Evolutionary conservation across 1,139 yeast species (phyloP).

Genomic region (Yamadazyma atlantica): DNA sequence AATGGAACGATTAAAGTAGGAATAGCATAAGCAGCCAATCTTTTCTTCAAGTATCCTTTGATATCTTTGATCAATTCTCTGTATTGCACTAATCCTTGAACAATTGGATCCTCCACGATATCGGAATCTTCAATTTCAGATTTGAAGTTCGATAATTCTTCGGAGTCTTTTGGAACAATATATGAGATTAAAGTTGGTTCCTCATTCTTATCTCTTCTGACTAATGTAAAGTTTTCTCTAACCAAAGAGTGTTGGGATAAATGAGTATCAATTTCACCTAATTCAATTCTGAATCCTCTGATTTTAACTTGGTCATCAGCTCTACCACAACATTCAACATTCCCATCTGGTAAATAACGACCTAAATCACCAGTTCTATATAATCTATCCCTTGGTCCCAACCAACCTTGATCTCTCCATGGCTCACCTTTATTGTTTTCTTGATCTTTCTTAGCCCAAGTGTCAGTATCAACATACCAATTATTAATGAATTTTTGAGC

Average conservation of each 20-base stretch:
- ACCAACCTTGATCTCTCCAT: slow-evolving; percentile 82
- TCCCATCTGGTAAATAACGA: slow-evolving; percentile 93
- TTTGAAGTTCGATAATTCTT: slow-evolving; percentile 54
- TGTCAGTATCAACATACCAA: slow-evolving; percentile 73
- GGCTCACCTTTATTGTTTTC: slow-evolving; percentile 37
- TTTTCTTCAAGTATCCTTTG: slow-evolving; percentile 76
- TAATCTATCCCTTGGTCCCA: slow-evolving; percentile 91
- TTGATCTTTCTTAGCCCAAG: slow-evolving; percentile 61
- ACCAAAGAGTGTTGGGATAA: slow-evolving; percentile 89
- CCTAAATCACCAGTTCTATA: slow-evolving; percentile 98
- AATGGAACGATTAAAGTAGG: slow-evolving; percentile 91
- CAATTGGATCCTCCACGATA: slow-evolving; percentile 60
- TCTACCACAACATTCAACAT: slow-evolving; percentile 97
- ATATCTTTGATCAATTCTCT: slow-evolving; percentile 77
- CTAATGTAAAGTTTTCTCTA: slow-evolving; percentile 89
- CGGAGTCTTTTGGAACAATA: slow-evolving; percentile 76
- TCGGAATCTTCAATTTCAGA: slow-evolving; percentile 34
- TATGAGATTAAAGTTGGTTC: slow-evolving; percentile 91
- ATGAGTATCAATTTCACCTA: slow-evolving; percentile 97
- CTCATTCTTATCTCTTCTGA: slow-evolving; percentile 88
- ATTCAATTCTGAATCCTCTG: slow-evolving; percentile 96
- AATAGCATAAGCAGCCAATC: slow-evolving; percentile 90
- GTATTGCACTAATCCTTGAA: slow-evolving; percentile 75
- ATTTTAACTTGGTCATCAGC: slow-evolving; percentile 99
- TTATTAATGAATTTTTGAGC: slow-evolving; percentile 82